Evolutionary conservation across 495 filamentous ascomycete species (phyloP).

Genomic region (Penicillium atrosanguineum): DNA sequence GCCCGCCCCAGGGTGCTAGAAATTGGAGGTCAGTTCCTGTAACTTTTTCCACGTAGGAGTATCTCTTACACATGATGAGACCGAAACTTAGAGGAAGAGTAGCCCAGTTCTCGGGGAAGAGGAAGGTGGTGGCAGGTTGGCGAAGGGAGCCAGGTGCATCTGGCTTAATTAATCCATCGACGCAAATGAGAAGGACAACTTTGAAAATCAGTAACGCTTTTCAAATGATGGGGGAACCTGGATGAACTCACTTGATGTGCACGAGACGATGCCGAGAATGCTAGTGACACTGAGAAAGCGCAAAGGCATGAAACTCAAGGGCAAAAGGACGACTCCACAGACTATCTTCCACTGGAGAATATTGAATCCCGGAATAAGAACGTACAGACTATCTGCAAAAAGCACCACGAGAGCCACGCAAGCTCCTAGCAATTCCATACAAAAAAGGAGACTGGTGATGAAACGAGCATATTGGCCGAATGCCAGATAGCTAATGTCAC

Average conservation of each 20-base stretch:
- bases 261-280: constrained; percentile 84
- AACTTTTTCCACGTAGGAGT: background rate
- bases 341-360: constrained; percentile 81
- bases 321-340: constrained; percentile 76
- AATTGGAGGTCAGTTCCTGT: background rate
- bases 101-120: constrained; percentile 82
- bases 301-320: constrained; percentile 82
- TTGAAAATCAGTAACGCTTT: constrained; percentile 11
- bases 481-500: constrained; percentile 87
- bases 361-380: constrained; percentile 71
- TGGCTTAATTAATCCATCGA: constrained; percentile 83
- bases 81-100: constrained; percentile 91
- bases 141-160: constrained; percentile 77
- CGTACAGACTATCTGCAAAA: constrained; percentile 85
- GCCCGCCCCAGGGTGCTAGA: constrained; percentile 85
- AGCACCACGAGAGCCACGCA: constrained; percentile 90
- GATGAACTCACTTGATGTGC: constrained; percentile 70
- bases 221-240: background rate
- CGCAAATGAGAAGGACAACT: constrained; percentile 78
- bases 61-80: constrained; percentile 76
- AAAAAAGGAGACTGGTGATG: constrained; percentile 80
- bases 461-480: constrained; percentile 83
- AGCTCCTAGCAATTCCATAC: constrained; percentile 80
- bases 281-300: constrained; percentile 85
- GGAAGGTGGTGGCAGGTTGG: constrained; percentile 69